Base-by-base conservation (phyloP, 768 basidiomycete species). In the Mycena galopus region DNA sequence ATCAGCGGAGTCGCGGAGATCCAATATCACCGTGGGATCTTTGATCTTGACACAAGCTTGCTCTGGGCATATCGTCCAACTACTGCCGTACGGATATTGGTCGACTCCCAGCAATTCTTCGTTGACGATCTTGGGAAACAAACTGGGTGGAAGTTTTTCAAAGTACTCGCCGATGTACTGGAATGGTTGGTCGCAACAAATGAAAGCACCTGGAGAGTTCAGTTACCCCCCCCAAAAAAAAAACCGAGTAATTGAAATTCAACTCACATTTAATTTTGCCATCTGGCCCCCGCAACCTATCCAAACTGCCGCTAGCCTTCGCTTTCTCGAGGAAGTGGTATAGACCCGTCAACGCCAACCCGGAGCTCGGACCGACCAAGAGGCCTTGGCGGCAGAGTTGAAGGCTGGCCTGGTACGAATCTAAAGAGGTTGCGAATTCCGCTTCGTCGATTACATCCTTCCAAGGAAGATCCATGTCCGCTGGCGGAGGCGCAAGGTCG, bases 121-220 rank as follows among this genome's bases (percentile, higher is more conserved):
- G 33, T 67, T 63, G 19, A 63, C 32, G 53, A 73, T 57, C 23
- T 37, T 53, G 10, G 72, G 72, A n/a, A 73, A 73, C 19, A 63
- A 12, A 37, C 19, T 50, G 19, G 68, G 47, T 37, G 72, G 67
- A 23, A 73, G 62, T 33, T 73, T 69, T 7, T 59, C 56, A 21
- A 73, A 73, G 27, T 70, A 73, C 4, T 73, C 72, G 37, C 47
- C 50, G 29, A 73, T 69, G 44, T 70, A 70, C 47, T 64, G 65
- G 35, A 73, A 73, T 10, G 72, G 72, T 42, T 64, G 63, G 32
- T 73, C 72, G 35, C 68, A 73, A 29, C 72, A 73, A 27, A 73
- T 70, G 30, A 73, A 73, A 23, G 59, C 72, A 25, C 72, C 72
- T 73, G 58, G 27, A 30, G 53, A 29, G 47, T 25, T 59, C 29